Conservation (phyloP, 2,329 filamentous ascomycete species). For the Emmonsiellopsis sp. region DNA sequence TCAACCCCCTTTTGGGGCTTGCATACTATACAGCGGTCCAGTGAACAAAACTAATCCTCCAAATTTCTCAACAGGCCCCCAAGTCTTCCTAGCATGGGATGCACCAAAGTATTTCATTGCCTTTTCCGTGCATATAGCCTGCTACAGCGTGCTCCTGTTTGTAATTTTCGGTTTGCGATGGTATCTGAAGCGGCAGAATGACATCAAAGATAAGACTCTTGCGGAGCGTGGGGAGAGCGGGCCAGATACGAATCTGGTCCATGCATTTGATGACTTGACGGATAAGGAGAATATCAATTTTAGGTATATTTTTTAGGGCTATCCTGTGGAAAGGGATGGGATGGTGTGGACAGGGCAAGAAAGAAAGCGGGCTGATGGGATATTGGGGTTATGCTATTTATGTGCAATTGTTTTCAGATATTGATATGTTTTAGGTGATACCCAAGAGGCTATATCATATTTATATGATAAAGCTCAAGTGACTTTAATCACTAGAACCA, state of each 20-base stretch:
- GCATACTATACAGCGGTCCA: neutral
- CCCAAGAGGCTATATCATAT: too few species aligned
- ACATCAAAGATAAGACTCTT: slow-evolving; percentile 44
- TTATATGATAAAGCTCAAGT: too few species aligned
- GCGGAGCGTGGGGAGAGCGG: slow-evolving; percentile 34
- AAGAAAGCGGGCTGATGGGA: too few species aligned
- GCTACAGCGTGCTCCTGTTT: slow-evolving; percentile 55
- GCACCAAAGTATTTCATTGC: slow-evolving; percentile 60
- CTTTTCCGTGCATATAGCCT: slow-evolving; percentile 60
- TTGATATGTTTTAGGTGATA: too few species aligned
- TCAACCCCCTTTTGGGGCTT: neutral
- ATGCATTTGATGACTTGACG: slow-evolving; percentile 56
- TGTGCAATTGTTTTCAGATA: too few species aligned
- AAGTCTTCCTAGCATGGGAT: slow-evolving; percentile 55
- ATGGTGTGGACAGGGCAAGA: too few species aligned
- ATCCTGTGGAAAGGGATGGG: neutral
- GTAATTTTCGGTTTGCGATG: slow-evolving; percentile 48
- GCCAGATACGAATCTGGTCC: slow-evolving; percentile 34
- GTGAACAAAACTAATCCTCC: neutral
- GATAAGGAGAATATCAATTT: slow-evolving; percentile 54
- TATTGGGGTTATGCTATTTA: too few species aligned
- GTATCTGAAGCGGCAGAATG: slow-evolving; percentile 51
- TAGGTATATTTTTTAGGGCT: slow-evolving; percentile 44
- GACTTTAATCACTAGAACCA: too few species aligned
- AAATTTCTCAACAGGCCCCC: slow-evolving; percentile 40